phyloP scores from a whole-genome alignment of 2,329 filamentous ascomycete species.

The Penicillium corylophilum region DNA sequence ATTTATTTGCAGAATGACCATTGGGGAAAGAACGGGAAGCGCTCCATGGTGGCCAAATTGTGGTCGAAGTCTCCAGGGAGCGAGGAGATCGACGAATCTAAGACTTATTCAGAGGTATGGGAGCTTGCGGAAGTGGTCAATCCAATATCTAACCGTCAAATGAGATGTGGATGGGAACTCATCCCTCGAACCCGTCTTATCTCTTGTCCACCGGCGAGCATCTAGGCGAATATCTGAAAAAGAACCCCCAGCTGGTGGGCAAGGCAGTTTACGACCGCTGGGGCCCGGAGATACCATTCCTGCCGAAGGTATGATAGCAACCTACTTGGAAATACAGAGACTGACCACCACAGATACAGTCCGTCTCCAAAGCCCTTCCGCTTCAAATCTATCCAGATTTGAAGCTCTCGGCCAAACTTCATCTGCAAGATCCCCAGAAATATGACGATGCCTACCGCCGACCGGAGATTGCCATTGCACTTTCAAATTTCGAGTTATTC shows the following conservation, averaged over 20 bases:
- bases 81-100: conserved; percentile 63
- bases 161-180: conserved; percentile 73
- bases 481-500: conserved; percentile 72
- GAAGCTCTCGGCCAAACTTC: conserved; percentile 62
- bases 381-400: conserved; percentile 75
- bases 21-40: conserved; percentile 68
- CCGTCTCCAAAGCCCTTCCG: conserved; percentile 71
- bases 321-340: not conserved
- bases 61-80: conserved; percentile 65
- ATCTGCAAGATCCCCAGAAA: conserved; percentile 61
- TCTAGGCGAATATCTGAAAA: conserved; percentile 64
- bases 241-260: conserved; percentile 64
- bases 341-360: conserved; percentile 55
- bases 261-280: conserved; percentile 61
- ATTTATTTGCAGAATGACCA: conserved; percentile 55
- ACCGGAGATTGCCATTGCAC: conserved; percentile 73
- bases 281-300: conserved; percentile 65
- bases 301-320: conserved; percentile 59
- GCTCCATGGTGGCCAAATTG: conserved; percentile 65
- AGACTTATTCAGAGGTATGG: conserved; percentile 61
- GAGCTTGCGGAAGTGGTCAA: not conserved
- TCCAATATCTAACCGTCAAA: not conserved
- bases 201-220: conserved; percentile 62
- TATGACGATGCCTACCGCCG: conserved; percentile 76
- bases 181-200: conserved; percentile 67